Evolutionary conservation across 805 yeast species (phyloP).

Genomic region (Saccharomycopsis javanensis): DNA sequence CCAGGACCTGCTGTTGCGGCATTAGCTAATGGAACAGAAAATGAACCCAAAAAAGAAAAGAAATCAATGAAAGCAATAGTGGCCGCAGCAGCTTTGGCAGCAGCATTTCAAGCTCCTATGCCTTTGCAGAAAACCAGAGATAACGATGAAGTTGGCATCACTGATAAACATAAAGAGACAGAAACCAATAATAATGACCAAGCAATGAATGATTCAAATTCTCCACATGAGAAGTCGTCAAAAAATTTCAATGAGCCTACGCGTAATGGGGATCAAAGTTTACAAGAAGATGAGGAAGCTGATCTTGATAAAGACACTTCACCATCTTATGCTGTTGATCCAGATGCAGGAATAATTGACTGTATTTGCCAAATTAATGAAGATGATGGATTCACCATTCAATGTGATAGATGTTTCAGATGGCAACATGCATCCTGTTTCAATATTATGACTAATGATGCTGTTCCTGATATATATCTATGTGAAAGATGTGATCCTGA

Average conservation of each 20-base stretch:
- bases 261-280: no score
- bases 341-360: slow-evolving; percentile 78
- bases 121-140: slow-evolving; percentile 30
- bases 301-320: slow-evolving; percentile 20
- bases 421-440: slow-evolving; percentile 97
- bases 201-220: slow-evolving; percentile 3
- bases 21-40: background rate
- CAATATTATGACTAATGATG: slow-evolving; percentile 58
- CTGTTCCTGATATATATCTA: slow-evolving; percentile 73
- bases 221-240: background rate
- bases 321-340: slow-evolving; percentile 53
- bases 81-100: slow-evolving; percentile 78
- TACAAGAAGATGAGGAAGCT: background rate
- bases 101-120: slow-evolving; percentile 69
- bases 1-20: slow-evolving; percentile 20
- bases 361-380: slow-evolving; percentile 83
- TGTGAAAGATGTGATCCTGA: slow-evolving; percentile 70
- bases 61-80: slow-evolving; percentile 42
- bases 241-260: background rate
- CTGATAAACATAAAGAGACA: slow-evolving; percentile 2
- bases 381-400: slow-evolving; percentile 90
- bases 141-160: background rate
- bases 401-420: slow-evolving; percentile 83
- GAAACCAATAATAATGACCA: background rate
- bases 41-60: slow-evolving; percentile 18